Evolutionary conservation across 768 basidiomycete genomes (phyloP), one percentile per base, ranked within the genome.

Genomic region (Naematelia aurantialba): DNA sequence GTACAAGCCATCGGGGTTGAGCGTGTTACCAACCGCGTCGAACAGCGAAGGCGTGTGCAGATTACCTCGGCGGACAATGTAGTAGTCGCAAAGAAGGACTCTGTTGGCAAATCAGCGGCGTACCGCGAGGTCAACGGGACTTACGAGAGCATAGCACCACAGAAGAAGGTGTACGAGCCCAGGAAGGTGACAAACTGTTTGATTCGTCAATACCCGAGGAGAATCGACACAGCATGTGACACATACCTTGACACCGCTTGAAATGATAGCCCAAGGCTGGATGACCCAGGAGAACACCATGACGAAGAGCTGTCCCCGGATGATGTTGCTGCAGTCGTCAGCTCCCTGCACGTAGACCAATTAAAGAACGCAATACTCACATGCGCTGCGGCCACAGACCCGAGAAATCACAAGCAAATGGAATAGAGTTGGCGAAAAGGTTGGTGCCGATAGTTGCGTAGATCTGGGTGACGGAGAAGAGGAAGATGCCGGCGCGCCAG

Each of bases 341-440:
- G n/a, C n/a, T n/a, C n/a, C n/a, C n/a, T n/a, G n/a, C n/a, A n/a
- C n/a, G n/a, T n/a, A n/a, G n/a, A n/a, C n/a, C n/a, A n/a, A n/a
- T n/a, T n/a, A n/a, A n/a, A n/a, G n/a, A n/a, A n/a, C n/a, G n/a
- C n/a, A n/a, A n/a, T n/a, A 52, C 21, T 25, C 25, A 24, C 50
- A 56, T 46, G 10, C 26, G 22, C n/a, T 45, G 45, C 14, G 55
- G 55, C 17, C 24, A 56, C 13, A 47, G 14, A 19, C 44, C 42
- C 19, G 45, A 19, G 21, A 45, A 46, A 26, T 56, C 55, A 21
- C 21, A 45, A 27, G 24, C 55, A 29, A 48, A 56, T 13, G 55
- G 55, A 25, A 56, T 56, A 19, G 42, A 46, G 55, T 56, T 56
- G 45, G 55, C 55, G 24, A 56, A 56, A 1, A 56, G 17, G 42